Evolutionary conservation across 805 yeast genomes (phyloP).

Genomic region (Metschnikowia bowlesiae): DNA sequence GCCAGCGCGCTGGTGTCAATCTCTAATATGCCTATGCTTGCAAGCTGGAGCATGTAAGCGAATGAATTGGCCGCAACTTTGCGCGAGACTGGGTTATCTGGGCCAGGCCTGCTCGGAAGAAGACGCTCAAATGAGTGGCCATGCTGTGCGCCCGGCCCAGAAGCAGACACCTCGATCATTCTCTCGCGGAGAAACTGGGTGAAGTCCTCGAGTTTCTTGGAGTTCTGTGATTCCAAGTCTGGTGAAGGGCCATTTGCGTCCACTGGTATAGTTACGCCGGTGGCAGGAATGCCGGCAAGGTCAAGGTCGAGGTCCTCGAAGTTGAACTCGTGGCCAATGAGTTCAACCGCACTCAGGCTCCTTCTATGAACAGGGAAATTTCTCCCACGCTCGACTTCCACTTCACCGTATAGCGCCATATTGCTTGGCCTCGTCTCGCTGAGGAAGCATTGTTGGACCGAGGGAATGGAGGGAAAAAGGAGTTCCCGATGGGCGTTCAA

Average conservation of each 20-base stretch:
- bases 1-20: background rate
- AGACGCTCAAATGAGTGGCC: conserved; percentile 7
- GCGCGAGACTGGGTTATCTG: conserved; percentile 5
- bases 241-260: background rate
- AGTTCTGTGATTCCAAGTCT: background rate
- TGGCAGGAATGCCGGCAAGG: background rate
- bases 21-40: background rate
- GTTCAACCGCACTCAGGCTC: conserved; percentile 7
- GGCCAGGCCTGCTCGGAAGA: conserved; percentile 7
- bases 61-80: conserved; percentile 15
- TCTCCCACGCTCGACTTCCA: conserved; percentile 16
- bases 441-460: background rate
- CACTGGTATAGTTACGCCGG: background rate
- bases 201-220: conserved; percentile 6
- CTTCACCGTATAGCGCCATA: conserved; percentile 1
- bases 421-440: background rate
- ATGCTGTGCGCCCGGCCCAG: background rate
- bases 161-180: conserved; percentile 1
- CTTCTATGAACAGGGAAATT: conserved; percentile 5
- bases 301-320: conserved; percentile 1
- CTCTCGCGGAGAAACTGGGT: conserved; percentile 8
- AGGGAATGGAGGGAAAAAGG: background rate
- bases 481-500: conserved; percentile 4
- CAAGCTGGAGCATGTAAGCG: conserved; percentile 14
- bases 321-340: background rate